Base-by-base conservation (phyloP, 192 early-diverging fungal genomes). In the Coemansia sp. region DNA sequence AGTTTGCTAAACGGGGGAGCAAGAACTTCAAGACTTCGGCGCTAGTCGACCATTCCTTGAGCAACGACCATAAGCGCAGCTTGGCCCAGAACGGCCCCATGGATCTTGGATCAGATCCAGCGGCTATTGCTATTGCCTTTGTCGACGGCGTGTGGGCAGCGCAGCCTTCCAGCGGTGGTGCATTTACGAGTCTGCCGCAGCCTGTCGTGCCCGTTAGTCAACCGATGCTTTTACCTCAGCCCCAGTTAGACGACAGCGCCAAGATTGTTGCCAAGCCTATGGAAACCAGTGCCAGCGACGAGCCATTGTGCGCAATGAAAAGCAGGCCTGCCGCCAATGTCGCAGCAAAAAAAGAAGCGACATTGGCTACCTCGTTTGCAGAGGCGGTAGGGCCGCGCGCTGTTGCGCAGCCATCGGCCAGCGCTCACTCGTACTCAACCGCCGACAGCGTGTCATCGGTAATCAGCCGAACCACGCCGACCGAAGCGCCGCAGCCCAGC, bases 1-100 rank as follows among this genome's bases (percentile, higher is more conserved):
- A 76, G 70, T 82, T 82, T 67, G 79, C 79, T 24, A 82, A 76
- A 25, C 45, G 46, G 6, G 79, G 79, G 8, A 82, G 79, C 43
- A 63, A 74, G 6, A 82, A 82, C 47, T 82, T 82, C 39, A 82
- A 82, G 60, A 82, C 79, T 1, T 76, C 74, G 51, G 79, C 79
- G 15, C 36, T 82, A 3, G 74, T 71, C 7, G 79, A 82, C 41
- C 79, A 82, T 22, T 67, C 73, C 12, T 61, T 71, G 31, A 82
- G 79, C 61, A 76, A 82, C 36, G 79, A 82, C 24, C 79, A 82
- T 59, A 67, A 70, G 56, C 60, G 61, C 35, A 82, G 79, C 36
- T 35, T 75, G 25, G 65, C 45, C 4, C 70, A 74, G 56, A 39
- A n/a, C 6, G 27, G 51, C 0, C 27, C 51, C 4, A 15, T n/a